Base-by-base conservation (phyloP, 2,329 filamentous ascomycete genomes). In the Aspergillus ibericus region DNA sequence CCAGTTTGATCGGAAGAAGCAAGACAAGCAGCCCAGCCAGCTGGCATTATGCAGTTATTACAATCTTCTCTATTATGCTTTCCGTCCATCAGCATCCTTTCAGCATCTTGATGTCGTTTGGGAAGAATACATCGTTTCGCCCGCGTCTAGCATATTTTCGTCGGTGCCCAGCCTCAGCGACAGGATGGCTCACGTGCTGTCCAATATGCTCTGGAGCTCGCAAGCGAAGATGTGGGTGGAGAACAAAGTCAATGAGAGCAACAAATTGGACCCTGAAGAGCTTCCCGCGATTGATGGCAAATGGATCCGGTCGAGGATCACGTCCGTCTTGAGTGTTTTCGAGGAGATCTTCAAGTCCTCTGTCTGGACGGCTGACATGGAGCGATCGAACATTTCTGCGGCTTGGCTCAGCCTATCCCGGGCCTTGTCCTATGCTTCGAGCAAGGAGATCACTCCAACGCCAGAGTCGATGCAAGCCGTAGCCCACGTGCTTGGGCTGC, bases 391-490 rank as follows among this genome's bases (percentile, higher is more conserved):
- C 38, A 78, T 88, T 8, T 82, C 87, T 9, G 78, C 88, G 18
- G 74, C 92, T 3, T 84, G 86, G 73, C 81, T 78, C 56, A 83
- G 82, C 53, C 87, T 91, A 51, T 78, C 82, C 53, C 84, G 85
- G 57, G 77, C 79, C 15, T 70, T 93, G n/a, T 81, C 84, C 8
- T 80, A 85, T 51, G 80, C 83, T 1, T 82, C 83, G 16, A 90
- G 85, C 62, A 96, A 96, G 75, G 95, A 99, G 74, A 89, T 99
- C 66, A 96, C 93, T 67, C 88, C 93, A 6, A 92, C 92, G 0
- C 84, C 84, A 12, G 93, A 98, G 61, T 91, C 92, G 1, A 90
- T 91, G 69, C 84, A 87, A 60, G 93, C 93, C 59, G 83, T 96
- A 61, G 88, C 90, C 20, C 82, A 85, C 42, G 81, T 92, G 20